Evolutionary conservation across 2,329 filamentous ascomycete genomes (phyloP), one percentile per base, ranked within the genome.

Genomic region (Curvularia lunata): DNA sequence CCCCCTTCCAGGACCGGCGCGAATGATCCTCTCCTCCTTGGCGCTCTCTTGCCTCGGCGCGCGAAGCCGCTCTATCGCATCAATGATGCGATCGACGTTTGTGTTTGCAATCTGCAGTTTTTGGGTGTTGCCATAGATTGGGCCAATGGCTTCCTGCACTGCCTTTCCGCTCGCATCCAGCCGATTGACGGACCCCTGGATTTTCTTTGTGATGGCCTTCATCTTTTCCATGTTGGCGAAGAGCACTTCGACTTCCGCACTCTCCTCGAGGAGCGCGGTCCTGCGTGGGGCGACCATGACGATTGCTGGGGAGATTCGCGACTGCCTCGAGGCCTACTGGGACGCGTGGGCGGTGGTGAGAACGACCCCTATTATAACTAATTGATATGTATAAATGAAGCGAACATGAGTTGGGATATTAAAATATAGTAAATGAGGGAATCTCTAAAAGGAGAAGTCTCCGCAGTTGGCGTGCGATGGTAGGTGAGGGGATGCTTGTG

Each of bases 41-140:
- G 90, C 92, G 72, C 95, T 94, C 74, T 92, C 92, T 75, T 98
- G 92, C 60, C 93, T 87, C n/a, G 95, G 94, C 70, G 96, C 90
- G 66, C 91, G 88, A 40, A 98, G 84, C 61, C 89, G 88, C 61
- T 97, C 92, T 67, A 99, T 98, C 18, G 93, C 91, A 62, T 88
- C 84, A 58, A 96, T 86, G 34, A 97, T 87, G 61, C 86, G 85
- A 72, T 98, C 93, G 68, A 98, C 91, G 74, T 99, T 99, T 65
- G 85, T 88, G 65, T 91, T 92, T 34, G 96, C 86, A n/a, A 89
- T 85, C 77, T 98, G 95, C 21, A 98, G 83, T 62, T 88, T 89
- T 77, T 92, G 91, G 0, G 95, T 98, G 77, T 97, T 96, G 68
- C 90, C 91, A 73, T 93, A 96, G 41, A 99, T 89, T 8, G 95